These are phyloP conservation scores for Lactifluus volemus DNA, from an alignment of 768 basidiomycete genomes.

Conservation along the genomic window DNA sequence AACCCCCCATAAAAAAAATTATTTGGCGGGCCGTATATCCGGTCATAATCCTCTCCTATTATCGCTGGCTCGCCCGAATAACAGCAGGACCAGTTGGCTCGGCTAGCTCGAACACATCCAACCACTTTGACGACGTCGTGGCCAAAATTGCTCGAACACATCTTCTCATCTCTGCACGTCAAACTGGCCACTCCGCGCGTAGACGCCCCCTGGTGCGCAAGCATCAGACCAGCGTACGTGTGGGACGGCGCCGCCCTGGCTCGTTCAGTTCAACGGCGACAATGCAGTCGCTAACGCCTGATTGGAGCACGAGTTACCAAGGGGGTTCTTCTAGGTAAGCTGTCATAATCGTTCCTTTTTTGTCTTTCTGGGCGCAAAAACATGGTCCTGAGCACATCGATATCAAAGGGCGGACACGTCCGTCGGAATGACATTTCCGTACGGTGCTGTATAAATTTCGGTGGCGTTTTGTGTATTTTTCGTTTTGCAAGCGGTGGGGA, in stretches of 20 bases:
- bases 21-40: conserved; percentile 3
- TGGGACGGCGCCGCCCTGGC: conserved; percentile 26
- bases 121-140: background rate
- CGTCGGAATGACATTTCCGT: background rate
- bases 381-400: background rate
- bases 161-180: conserved; percentile 58
- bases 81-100: background rate
- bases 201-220: conserved; percentile 35
- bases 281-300: conserved; percentile 33
- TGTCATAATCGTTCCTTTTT: background rate
- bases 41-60: background rate
- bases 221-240: conserved; percentile 29
- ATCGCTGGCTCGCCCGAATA: background rate
- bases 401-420: background rate
- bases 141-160: conserved; percentile 28
- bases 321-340: conserved; percentile 73
- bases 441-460: background rate
- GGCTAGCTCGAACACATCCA: background rate
- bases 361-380: background rate
- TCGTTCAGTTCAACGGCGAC: conserved; percentile 20
- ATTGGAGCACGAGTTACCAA: conserved; percentile 83
- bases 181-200: conserved; percentile 43
- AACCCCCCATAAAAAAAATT: background rate
- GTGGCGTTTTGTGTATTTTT: background rate
- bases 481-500: no score